Percentiles rank a stretch among this genome's conserved stretches.
Conservation (phyloP, 2,329 filamentous ascomycete genomes). For the Didymella lethalis region DNA sequence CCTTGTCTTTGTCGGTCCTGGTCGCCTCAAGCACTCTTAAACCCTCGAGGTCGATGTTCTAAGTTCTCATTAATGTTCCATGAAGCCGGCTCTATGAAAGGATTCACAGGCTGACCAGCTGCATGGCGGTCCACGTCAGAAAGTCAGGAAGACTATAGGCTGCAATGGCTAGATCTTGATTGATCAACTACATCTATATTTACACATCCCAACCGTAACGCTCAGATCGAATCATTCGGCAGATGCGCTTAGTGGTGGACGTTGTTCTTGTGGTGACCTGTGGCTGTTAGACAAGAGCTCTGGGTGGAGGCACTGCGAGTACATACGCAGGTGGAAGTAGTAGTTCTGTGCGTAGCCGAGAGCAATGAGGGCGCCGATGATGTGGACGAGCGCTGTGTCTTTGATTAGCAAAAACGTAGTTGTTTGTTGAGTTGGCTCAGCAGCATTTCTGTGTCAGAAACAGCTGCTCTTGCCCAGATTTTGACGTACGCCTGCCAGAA, state of each 20-base stretch:
- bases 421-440: not conserved
- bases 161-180: conserved; percentile 40
- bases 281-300: conserved; percentile 30
- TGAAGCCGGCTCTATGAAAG: not conserved
- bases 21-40: not conserved
- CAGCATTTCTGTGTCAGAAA: not conserved
- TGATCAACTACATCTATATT: conserved; percentile 52
- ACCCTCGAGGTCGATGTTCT: not conserved
- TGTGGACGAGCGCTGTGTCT: conserved; percentile 81
- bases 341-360: conserved; percentile 97
- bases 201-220: conserved; percentile 42
- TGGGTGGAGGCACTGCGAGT: not conserved
- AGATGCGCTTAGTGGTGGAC: conserved; percentile 82
- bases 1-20: not conserved
- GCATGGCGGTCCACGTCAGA: not conserved
- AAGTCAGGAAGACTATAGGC: not conserved
- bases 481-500: conserved; percentile 81
- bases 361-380: conserved; percentile 77
- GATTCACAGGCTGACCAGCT: not conserved
- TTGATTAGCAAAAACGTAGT: conserved; percentile 26
- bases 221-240: conserved; percentile 19
- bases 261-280: conserved; percentile 99
- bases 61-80: not conserved
- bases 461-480: not conserved
- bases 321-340: conserved; percentile 99